Evolutionary conservation across 1,139 yeast genomes (phyloP).

Genomic region (Geotrichum cucujoidarum): DNA sequence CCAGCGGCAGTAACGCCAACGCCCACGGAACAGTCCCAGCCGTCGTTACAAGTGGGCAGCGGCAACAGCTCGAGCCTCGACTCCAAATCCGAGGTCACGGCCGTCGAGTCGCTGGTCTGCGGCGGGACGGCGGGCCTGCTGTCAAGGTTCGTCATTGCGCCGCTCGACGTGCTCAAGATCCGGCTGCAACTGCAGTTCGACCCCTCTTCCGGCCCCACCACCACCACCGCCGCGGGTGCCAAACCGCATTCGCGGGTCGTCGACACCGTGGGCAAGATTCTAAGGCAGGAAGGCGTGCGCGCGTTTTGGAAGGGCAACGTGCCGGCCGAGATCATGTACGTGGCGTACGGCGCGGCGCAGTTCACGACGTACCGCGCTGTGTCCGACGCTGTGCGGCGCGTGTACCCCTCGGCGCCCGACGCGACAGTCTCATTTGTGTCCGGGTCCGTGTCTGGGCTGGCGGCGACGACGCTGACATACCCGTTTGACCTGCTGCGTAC

Average conservation of each 20-base stretch:
- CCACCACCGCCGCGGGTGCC: constrained; percentile 5
- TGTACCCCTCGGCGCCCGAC: constrained; percentile 34
- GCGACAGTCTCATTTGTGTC: constrained; percentile 53
- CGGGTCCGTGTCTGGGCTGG: constrained; percentile 73
- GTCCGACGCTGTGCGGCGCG: constrained; percentile 41
- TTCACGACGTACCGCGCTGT: constrained; percentile 65
- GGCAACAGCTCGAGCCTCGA: constrained; percentile 22
- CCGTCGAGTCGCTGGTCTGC: constrained; percentile 47
- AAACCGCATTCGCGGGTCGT: constrained; percentile 23
- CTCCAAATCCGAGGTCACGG: constrained; percentile 31
- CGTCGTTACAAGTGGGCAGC: constrained; percentile 10
- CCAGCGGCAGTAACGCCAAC: background rate
- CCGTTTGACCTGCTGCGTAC: constrained; percentile 88
- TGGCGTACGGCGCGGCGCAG: constrained; percentile 80
- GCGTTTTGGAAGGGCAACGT: constrained; percentile 93
- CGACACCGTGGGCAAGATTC: constrained; percentile 39
- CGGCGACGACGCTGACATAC: constrained; percentile 69
- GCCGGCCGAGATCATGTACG: constrained; percentile 83
- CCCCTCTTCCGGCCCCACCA: background rate
- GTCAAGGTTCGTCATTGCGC: constrained; percentile 60
- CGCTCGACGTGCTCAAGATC: constrained; percentile 83
- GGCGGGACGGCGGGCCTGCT: constrained; percentile 70
- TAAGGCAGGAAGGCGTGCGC: constrained; percentile 48
- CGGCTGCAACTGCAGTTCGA: constrained; percentile 60
- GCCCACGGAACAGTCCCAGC: background rate